Base-by-base conservation (phyloP, 306 rosid species). In the Casuarina glauca region DNA sequence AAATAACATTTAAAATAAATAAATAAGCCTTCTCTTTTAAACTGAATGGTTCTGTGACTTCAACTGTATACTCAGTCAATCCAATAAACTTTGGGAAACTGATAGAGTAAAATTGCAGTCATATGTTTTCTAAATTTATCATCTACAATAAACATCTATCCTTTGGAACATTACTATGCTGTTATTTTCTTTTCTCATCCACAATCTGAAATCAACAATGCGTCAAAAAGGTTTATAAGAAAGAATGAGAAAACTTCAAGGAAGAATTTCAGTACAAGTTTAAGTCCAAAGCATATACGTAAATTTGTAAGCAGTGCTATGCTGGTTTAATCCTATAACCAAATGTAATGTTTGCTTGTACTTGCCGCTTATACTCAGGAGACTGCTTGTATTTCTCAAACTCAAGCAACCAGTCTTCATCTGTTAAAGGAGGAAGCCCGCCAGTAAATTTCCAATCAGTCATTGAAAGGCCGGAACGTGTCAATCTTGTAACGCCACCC, bases 391-490 rank as follows among this genome's bases (percentile, higher is more conserved):
- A 93, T 79, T 91, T 93, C 68, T 89, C 93, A 83, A 93, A 89
- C 79, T 93, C 98, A 2, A 50, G 79, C 79, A 84, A 69, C 94
- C 97, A 93, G 13, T 93, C 97, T 70, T 88, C 90, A 42, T 87
- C 89, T 0, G 93, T 81, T 42, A 89, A 79, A 75, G 94, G 97
- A 57, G 97, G 98, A 5, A 93, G 91, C 3, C 70, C 16, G 45
- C 98, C 98, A 4, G 91, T 78, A 80, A 93, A 88, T 44, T 93
- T 93, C 98, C 98, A 91, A 80, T 93, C 94, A n/a, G 94, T 91
- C 97, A 93, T 93, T 8, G 98, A 93, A 86, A 93, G 97, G 79
- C 98, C 98, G 15, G 98, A 94, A 36, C 97, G 78, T 3, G 97
- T 94, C 51, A 94, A 88, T 74, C 97, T 82, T 19, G 97, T 94